Conservation (phyloP, 1,139 yeast species). For the Protomyces arabidopsidicola region DNA sequence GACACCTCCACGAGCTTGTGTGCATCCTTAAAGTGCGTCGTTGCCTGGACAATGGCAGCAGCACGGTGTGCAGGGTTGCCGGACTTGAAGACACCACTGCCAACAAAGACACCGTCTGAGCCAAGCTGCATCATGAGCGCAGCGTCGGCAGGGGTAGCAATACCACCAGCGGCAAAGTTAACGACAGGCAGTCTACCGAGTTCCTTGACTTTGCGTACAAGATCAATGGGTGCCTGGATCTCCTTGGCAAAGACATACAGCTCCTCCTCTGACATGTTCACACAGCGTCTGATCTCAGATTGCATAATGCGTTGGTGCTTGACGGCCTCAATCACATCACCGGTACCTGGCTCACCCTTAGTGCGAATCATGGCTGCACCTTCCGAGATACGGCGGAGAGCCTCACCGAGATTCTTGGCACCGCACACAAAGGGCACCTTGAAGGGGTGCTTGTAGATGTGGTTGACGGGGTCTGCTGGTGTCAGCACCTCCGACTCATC, state of each 20-base stretch:
- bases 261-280: conserved; percentile 46
- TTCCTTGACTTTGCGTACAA: conserved; percentile 51
- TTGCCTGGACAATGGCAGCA: conserved; percentile 74
- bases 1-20: conserved; percentile 62
- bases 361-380: conserved; percentile 89
- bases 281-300: conserved; percentile 52
- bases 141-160: conserved; percentile 86
- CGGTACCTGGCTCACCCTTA: conserved; percentile 88
- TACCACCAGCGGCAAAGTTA: conserved; percentile 87
- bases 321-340: conserved; percentile 83
- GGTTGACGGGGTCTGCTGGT: conserved; percentile 52
- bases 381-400: conserved; percentile 71
- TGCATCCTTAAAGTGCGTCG: conserved; percentile 68
- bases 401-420: conserved; percentile 78
- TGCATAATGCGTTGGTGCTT: conserved; percentile 63
- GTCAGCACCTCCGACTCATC: conserved; percentile 59
- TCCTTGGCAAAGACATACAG: conserved; percentile 53
- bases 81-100: conserved; percentile 82
- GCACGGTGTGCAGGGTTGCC: conserved; percentile 72
- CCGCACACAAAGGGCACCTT: conserved; percentile 84
- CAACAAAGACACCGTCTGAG: conserved; percentile 88
- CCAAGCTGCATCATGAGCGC: conserved; percentile 86
- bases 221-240: conserved; percentile 56
- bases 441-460: conserved; percentile 59
- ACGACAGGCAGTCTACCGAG: conserved; percentile 74